A percentile compares a stretch with the other conserved stretches of the same genome.
Evolutionary conservation across 106 monocot species (phyloP).

Genomic region (Chionographis japonica): DNA sequence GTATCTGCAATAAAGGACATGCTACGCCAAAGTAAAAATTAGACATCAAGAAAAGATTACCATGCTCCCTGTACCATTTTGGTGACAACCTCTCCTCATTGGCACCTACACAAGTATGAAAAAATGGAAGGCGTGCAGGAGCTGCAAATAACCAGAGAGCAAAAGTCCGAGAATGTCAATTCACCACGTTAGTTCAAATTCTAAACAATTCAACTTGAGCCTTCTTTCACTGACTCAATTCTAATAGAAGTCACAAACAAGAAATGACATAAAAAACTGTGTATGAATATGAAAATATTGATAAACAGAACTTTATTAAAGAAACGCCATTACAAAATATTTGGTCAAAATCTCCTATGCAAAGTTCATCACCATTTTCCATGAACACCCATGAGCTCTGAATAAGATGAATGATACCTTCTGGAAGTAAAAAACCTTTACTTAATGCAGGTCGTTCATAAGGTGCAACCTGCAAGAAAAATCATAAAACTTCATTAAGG

Average conservation of each 20-base stretch:
- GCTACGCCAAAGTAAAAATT: not conserved
- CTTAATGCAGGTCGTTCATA: slow-evolving; percentile 81
- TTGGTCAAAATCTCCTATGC: no score
- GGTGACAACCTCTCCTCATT: slow-evolving; percentile 79
- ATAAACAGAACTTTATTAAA: no score
- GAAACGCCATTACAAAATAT: no score
- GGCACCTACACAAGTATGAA: slow-evolving; percentile 95
- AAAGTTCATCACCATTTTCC: no score
- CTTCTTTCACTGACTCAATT: no score
- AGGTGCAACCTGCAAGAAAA: slow-evolving; percentile 47
- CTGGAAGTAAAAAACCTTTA: slow-evolving; percentile 77
- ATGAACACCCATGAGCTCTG: not conserved
- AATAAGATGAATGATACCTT: slow-evolving; percentile 38
- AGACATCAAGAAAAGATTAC: slow-evolving; percentile 27
- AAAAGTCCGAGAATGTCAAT: no score
- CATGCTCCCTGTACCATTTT: slow-evolving; percentile 90
- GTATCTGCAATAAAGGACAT: no score
- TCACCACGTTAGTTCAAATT: no score
- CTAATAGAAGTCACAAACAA: no score
- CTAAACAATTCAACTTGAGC: no score
- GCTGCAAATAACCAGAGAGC: slow-evolving; percentile 31
- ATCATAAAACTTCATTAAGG: not conserved
- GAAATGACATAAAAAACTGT: no score
- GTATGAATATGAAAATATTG: no score
- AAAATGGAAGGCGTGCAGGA: slow-evolving; percentile 77